These are phyloP conservation scores for Isatis lusitanica DNA, from an alignment of 441 rosid genomes.

Conservation along the genomic window DNA sequence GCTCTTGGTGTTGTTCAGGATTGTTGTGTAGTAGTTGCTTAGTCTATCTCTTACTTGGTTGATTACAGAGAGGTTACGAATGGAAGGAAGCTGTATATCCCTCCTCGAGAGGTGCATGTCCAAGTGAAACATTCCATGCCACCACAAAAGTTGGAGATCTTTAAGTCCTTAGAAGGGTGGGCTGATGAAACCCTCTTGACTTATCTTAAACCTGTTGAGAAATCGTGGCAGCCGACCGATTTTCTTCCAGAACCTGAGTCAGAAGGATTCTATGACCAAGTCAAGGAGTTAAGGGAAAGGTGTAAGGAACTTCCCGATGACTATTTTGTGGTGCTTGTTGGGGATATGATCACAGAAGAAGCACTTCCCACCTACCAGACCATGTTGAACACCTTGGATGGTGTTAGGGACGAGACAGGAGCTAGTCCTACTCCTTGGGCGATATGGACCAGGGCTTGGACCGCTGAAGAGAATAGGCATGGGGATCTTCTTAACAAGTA, in stretches of 20 bases:
- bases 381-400: conserved; percentile 29
- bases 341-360: conserved; percentile 34
- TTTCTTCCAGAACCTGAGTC: conserved; percentile 36
- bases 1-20: not conserved
- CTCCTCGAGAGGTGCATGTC: conserved; percentile 45
- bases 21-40: conserved; percentile 10
- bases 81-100: conserved; percentile 35
- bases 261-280: conserved; percentile 37
- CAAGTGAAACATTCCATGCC: conserved; percentile 39
- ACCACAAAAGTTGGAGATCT: conserved; percentile 33
- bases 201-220: conserved; percentile 37
- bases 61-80: conserved; percentile 35
- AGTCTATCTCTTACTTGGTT: not conserved
- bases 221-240: conserved; percentile 36
- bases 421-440: conserved; percentile 36
- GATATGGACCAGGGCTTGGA: conserved; percentile 37
- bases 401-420: conserved; percentile 29
- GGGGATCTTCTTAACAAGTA: conserved; percentile 36
- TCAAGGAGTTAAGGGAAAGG: conserved; percentile 36
- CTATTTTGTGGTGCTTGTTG: conserved; percentile 33
- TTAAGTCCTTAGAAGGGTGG: conserved; percentile 37
- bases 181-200: conserved; percentile 34
- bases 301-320: conserved; percentile 36
- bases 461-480: conserved; percentile 39
- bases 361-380: conserved; percentile 35